Base-by-base conservation (phyloP, 2,329 filamentous ascomycete genomes). In the Botrytis hyacinthi region DNA sequence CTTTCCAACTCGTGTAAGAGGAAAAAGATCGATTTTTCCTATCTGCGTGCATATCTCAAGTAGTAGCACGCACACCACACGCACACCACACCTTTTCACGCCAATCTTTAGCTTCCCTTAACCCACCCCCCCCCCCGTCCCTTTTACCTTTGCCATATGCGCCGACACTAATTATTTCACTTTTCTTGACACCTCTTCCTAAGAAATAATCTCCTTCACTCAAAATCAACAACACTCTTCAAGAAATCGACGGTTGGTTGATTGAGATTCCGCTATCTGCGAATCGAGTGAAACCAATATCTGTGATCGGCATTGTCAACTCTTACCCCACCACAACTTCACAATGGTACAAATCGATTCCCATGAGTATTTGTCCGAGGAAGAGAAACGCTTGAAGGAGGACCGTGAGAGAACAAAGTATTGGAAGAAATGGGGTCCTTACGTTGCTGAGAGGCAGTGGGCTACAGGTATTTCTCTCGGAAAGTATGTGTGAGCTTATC, bases 351-450 rank as follows among this genome's bases (percentile, higher is more conserved):
- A 97, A 80, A 91, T 96, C 81, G 94, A 97, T 83, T 90, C 92
- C 81, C 90, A 96, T 83, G 93, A 96, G 81, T 95, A 94, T 83
- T 88, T 95, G 81, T 94, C 92, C 75, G 91, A 93, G 83, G 95
- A 98, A 84, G 95, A 98, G 86, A 92, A 92, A 83, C 92, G 96
- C 68, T 88, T 98, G 78, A 92, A 92, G 81, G 90, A 97, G 81
- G 95, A 98, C 83, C 89, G 91, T 74, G 89, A 95, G 77, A 91
- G 91, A 76, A 88, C 84, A 77, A 95, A 93, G 83, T 98, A 98
- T 86, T 98, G 95, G 95, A 98, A 98, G 89, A 94, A 92, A 90
- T 98, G 95, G 94, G 95, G 95, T 72, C 92, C 95, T 37, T 98
- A 98, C 81, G 91, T 97, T 79, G 90, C 95, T 72, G 95, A 98